A percentile compares a stretch with the other conserved stretches of the same genome.
phyloP scores from a whole-genome alignment of 73 alveolate genomes.

The Loxodes magnus region DNA sequence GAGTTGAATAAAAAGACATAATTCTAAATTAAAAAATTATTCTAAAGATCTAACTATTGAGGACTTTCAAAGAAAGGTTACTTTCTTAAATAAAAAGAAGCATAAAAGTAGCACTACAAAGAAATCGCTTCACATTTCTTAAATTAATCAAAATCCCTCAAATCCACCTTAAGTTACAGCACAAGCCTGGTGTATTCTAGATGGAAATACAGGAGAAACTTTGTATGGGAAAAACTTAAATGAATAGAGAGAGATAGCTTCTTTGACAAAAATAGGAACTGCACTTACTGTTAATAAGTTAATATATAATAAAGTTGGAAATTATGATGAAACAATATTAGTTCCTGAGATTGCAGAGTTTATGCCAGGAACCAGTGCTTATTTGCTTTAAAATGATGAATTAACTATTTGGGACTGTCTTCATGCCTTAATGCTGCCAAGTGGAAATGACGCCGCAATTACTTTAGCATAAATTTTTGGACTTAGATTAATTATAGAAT shows the following conservation, averaged over 20 bases:
- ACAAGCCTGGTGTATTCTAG: constrained; percentile 28
- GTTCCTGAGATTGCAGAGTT: constrained; percentile 45
- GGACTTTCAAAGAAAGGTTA: too few species aligned
- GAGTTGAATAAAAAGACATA: too few species aligned
- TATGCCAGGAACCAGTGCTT: constrained; percentile 55
- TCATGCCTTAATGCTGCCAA: constrained; percentile 61
- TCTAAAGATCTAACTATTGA: too few species aligned
- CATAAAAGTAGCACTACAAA: too few species aligned
- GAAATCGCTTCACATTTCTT: too few species aligned
- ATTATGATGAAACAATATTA: constrained; percentile 24
- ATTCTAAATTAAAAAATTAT: too few species aligned
- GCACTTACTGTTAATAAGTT: constrained; percentile 21
- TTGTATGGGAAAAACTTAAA: constrained; percentile 25
- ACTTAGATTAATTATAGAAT: background rate
- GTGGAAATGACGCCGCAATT: constrained; percentile 72
- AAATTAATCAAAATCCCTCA: too few species aligned
- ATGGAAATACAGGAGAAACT: constrained; percentile 12
- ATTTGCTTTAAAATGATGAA: constrained; percentile 23
- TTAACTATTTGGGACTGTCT: constrained; percentile 31
- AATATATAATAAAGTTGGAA: constrained; percentile 20
- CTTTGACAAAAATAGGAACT: constrained; percentile 64
- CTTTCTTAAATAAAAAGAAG: too few species aligned
- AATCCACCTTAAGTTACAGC: constrained; percentile 28
- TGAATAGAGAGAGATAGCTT: constrained; percentile 47
- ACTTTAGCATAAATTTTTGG: constrained; percentile 10